phyloP scores from a whole-genome alignment of 2,329 filamentous ascomycete genomes.

The Lachnellula occidentalis region DNA sequence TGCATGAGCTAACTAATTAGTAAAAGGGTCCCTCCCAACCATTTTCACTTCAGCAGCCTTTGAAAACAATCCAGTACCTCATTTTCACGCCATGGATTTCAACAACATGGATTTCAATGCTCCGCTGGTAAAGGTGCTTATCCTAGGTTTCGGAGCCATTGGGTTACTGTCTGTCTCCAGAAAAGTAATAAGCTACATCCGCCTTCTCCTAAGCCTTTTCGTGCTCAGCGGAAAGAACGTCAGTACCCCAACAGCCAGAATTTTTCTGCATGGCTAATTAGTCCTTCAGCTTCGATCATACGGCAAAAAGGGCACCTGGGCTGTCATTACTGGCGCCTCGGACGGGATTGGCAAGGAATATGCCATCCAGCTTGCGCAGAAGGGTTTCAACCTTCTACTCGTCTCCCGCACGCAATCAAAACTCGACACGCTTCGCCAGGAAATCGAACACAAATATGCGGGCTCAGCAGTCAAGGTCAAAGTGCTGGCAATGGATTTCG shows the following conservation, averaged over 20 bases:
- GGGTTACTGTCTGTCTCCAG: constrained; percentile 55
- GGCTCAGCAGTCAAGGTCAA: constrained; percentile 62
- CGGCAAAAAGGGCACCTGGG: constrained; percentile 89
- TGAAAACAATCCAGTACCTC: neutral
- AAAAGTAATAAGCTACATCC: constrained; percentile 53
- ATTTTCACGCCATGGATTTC: neutral
- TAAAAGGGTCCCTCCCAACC: neutral
- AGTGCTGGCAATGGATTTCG: constrained; percentile 86
- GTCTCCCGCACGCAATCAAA: constrained; percentile 95
- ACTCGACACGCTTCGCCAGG: constrained; percentile 68
- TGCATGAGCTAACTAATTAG: neutral
- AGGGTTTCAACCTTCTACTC: constrained; percentile 92
- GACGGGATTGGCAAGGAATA: constrained; percentile 98
- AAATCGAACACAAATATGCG: constrained; percentile 67
- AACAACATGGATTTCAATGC: constrained; percentile 16
- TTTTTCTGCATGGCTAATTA: constrained; percentile 3
- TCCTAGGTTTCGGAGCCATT: constrained; percentile 37
- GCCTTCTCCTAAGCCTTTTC: constrained; percentile 62
- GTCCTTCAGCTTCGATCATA: constrained; percentile 71
- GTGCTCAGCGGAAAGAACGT: constrained; percentile 60
- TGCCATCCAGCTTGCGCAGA: constrained; percentile 78
- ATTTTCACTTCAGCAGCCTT: neutral
- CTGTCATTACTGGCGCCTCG: constrained; percentile 87
- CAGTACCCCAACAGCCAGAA: constrained; percentile 27
- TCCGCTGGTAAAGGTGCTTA: constrained; percentile 16